Evolutionary conservation across 352 stramenopile species (phyloP), one percentile per base, ranked within the genome.

Genomic region (Thraustotheca clavata): DNA sequence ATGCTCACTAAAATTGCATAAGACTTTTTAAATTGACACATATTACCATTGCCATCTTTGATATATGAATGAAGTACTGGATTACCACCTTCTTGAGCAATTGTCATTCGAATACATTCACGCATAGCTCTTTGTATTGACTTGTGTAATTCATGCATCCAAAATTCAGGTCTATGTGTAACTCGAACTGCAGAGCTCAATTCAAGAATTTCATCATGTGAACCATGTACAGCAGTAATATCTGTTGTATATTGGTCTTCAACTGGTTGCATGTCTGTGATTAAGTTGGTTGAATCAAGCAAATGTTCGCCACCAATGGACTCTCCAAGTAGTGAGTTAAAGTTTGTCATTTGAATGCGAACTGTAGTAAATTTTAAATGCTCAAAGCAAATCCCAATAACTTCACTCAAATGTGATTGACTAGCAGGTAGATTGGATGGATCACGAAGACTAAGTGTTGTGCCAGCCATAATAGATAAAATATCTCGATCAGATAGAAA

Each of bases 401-500:
- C 57, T 16, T 4, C 16, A n/a, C 27, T 54, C 4, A 65, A 24
- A 31, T 52, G 43, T 24, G 9, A 32, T 16, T 33, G 9, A 16
- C 1, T 4, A 20, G 3, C 38, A 52, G 38, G 71, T 60, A 49
- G 71, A 59, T 8, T 83, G 61, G n/a, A 70, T 66, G 1, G 41
- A 59, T 22, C 69, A 72, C 32, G 76, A 48, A 5, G 71, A 32
- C 38, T 55, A 18, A 55, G 18, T 9, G 57, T 78, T 12, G 76
- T 73, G 4, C 66, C 76, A 0, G 78, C 77, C 29, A 88, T 74
- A 18, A 89, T 68, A 32, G 81, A 67, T 4, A 89, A 71, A 20
- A 88, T 52, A 54, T 89, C 77, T 12, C 73, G 68, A 27, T 89
- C 76, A 1, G 80, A 89, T 1, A 89, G 31, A 46, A 88, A 88